A percentile compares a stretch with the other conserved stretches of the same genome.
These are phyloP conservation scores for Pichia rugopelliculosa DNA, from an alignment of 805 yeast genomes.

Conservation along the genomic window DNA sequence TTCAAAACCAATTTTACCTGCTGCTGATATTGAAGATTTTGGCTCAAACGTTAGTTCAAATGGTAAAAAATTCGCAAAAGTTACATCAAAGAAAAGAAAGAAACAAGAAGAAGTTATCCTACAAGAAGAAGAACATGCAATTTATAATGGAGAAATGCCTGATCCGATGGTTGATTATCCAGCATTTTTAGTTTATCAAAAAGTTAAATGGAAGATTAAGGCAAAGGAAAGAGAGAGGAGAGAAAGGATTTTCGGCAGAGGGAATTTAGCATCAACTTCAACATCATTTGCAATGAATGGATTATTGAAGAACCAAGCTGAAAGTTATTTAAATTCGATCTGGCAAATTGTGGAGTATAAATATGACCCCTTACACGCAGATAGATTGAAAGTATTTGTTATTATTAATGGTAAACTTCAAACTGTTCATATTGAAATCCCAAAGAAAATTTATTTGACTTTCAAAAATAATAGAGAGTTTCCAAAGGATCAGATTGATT, in stretches of 20 bases:
- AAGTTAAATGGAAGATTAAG: constrained; percentile 82
- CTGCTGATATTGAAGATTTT: constrained; percentile 50
- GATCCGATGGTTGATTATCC: constrained; percentile 58
- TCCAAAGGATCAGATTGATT: constrained; percentile 31
- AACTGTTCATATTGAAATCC: constrained; percentile 62
- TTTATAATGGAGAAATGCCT: constrained; percentile 52
- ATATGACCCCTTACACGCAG: constrained; percentile 47
- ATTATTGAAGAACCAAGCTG: constrained; percentile 72
- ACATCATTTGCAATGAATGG: constrained; percentile 58
- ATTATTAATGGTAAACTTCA: constrained; percentile 67
- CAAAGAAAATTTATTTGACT: constrained; percentile 64
- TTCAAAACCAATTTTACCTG: constrained; percentile 28
- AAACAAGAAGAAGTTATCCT: constrained; percentile 27
- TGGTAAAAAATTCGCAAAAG: constrained; percentile 37
- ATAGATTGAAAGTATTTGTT: constrained; percentile 70
- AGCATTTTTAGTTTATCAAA: constrained; percentile 66
- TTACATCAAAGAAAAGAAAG: constrained; percentile 40
- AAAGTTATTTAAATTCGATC: constrained; percentile 60
- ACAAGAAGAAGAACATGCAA: constrained; percentile 39
- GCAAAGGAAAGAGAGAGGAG: constrained; percentile 66
- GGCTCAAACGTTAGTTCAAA: constrained; percentile 30
- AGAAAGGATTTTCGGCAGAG: constrained; percentile 66
- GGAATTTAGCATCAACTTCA: constrained; percentile 31
- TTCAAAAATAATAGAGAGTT: constrained; percentile 38
- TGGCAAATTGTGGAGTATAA: constrained; percentile 85